A percentile compares a stretch with the other conserved stretches of the same genome.
Evolutionary conservation across 2,329 filamentous ascomycete species (phyloP).

Genomic region (Fusarium decemcellulare): DNA sequence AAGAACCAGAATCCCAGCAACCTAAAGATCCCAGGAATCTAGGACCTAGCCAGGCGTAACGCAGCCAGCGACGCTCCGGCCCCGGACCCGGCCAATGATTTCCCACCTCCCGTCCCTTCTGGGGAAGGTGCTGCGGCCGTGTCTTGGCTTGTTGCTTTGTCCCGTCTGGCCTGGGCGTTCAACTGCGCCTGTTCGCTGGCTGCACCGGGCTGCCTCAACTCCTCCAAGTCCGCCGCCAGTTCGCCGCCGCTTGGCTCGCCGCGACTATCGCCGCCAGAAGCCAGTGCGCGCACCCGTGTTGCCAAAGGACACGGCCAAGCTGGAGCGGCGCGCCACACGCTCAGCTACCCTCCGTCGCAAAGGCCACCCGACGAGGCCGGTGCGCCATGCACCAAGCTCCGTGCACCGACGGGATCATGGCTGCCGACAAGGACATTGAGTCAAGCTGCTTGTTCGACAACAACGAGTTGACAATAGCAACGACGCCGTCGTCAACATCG

Average conservation of each 20-base stretch:
- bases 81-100: conserved; percentile 45
- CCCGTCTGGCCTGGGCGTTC: conserved; percentile 43
- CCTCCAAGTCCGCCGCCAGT: conserved; percentile 4
- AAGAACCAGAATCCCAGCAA: conserved; percentile 17
- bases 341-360: conserved; percentile 31
- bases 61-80: conserved; percentile 38
- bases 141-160: conserved; percentile 45
- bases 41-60: conserved; percentile 19
- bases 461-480: conserved; percentile 16
- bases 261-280: conserved; percentile 2
- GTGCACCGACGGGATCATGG: conserved; percentile 31
- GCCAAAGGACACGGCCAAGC: conserved; percentile 9
- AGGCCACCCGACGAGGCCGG: conserved; percentile 32
- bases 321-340: conserved; percentile 34
- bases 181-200: conserved; percentile 39
- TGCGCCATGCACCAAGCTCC: conserved; percentile 30
- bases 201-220: conserved; percentile 32
- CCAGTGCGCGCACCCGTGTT: neutral
- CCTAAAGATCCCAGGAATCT: conserved; percentile 24
- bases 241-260: conserved; percentile 15
- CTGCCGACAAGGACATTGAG: conserved; percentile 25
- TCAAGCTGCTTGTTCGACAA: conserved; percentile 33
- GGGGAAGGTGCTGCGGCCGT: conserved; percentile 39
- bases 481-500: conserved; percentile 12
- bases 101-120: conserved; percentile 26